These are phyloP conservation scores for Stagonosporopsis cucurbitacearum DNA, from an alignment of 2,329 filamentous ascomycete genomes.

Conservation along the genomic window DNA sequence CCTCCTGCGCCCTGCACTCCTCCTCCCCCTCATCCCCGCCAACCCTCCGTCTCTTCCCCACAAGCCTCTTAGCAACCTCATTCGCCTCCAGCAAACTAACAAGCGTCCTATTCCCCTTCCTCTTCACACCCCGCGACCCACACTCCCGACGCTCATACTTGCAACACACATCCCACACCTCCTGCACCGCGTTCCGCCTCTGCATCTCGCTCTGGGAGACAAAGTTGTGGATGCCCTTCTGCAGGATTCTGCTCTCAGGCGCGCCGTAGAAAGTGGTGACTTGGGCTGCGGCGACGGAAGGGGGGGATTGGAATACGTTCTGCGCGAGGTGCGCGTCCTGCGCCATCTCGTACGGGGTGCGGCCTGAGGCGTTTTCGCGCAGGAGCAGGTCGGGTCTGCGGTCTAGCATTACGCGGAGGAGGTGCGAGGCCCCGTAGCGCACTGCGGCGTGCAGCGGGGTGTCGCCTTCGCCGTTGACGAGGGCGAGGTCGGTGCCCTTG, in stretches of 20 bases:
- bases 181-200: constrained; percentile 13
- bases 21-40: constrained; percentile 57
- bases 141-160: too few species aligned
- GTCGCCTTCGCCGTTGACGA: constrained; percentile 70
- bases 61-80: constrained; percentile 63
- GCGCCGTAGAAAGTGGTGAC: neutral
- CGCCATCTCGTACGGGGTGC: constrained; percentile 73
- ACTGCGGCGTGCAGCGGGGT: constrained; percentile 68
- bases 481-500: constrained; percentile 58
- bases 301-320: constrained; percentile 33
- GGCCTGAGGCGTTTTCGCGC: constrained; percentile 77
- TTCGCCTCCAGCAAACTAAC: constrained; percentile 66
- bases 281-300: neutral
- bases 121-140: too few species aligned
- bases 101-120: constrained; percentile 56
- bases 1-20: constrained; percentile 30
- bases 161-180: constrained; percentile 50
- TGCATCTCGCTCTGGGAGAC: constrained; percentile 16
- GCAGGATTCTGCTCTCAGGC: constrained; percentile 2
- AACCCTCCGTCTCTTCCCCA: constrained; percentile 24
- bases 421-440: constrained; percentile 45
- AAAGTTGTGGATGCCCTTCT: constrained; percentile 27
- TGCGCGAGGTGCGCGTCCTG: constrained; percentile 60
- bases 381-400: constrained; percentile 66
- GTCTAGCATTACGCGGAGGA: constrained; percentile 59